Base-by-base conservation (phyloP, 768 basidiomycete species). In the Rhizopogon sp. region DNA sequence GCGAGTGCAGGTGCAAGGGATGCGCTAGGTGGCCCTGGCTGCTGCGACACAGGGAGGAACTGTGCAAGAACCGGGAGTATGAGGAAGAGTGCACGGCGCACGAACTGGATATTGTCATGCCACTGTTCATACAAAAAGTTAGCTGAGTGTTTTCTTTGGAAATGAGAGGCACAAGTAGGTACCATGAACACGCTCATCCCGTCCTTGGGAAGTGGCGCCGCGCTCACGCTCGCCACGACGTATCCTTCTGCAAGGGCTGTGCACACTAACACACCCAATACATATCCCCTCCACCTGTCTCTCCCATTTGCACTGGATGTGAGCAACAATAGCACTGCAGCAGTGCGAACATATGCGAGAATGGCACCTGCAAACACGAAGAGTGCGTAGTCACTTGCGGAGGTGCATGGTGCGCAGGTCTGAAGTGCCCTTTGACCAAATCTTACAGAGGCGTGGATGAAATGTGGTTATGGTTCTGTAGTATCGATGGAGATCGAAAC, bases 351-450 rank as follows among this genome's bases (percentile, higher is more conserved):
- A 60, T 89, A 90, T 37, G 80, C 76, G 9, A 86, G 72, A 20
- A 85, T 64, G 17, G 80, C 73, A 6, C 72, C 69, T 1, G 85
- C 80, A 25, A 87, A 63, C 6, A 80, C 76, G 64, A 79, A 85
- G 11, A 87, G 66, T 8, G 76, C 76, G 64, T 79, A 89, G 55
- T 90, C 87, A 28, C 77, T 66, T 50, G 74, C 74, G 13, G 83
- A 79, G 20, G 74, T 76, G 66, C 88, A 90, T 64, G 84, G 81
- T n/a, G 75, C 75, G 68, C 88, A 90, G 7, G 75, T 77, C 43
- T 82, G 73, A 14, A 90, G 67, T 5, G 81, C 79, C 28, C 76
- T 66, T 66, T 90, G 88, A 22, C 88, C 88, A 56, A 88, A 87
- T 54, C 88, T 88, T 44, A 25, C 25, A 25, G 22, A 25, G 22